A percentile compares a stretch with the other conserved stretches of the same genome.
Evolutionary conservation across 768 basidiomycete genomes (phyloP).

Genomic region (Paxillus ammoniavirescens): DNA sequence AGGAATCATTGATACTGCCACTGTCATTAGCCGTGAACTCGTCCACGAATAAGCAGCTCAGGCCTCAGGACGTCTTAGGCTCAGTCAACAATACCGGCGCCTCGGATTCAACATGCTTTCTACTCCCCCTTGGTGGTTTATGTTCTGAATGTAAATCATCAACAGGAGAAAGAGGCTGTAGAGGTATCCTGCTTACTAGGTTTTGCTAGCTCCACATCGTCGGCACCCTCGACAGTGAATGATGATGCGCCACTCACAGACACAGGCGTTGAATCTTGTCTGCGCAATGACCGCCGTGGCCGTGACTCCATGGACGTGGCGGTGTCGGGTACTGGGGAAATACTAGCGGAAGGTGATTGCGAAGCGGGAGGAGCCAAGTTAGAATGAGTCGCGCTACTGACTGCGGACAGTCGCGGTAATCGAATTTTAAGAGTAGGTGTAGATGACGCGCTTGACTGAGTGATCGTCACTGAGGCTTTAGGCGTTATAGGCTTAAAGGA

Average conservation of each 20-base stretch:
- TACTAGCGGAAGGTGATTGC: constrained; percentile 20
- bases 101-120: constrained; percentile 17
- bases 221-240: constrained; percentile 26
- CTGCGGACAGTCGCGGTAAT: constrained; percentile 30
- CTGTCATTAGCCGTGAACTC: neutral
- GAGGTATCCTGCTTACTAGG: constrained; percentile 22
- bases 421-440: constrained; percentile 36
- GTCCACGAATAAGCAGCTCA: neutral
- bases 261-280: constrained; percentile 27
- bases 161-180: neutral
- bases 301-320: constrained; percentile 23
- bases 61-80: neutral
- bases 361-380: constrained; percentile 14
- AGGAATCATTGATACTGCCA: constrained; percentile 11
- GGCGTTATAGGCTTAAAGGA: constrained; percentile 27
- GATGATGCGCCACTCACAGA: constrained; percentile 33
- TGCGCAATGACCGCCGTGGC: constrained; percentile 25
- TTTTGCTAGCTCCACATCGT: constrained; percentile 26
- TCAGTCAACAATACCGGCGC: neutral
- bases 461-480: constrained; percentile 34
- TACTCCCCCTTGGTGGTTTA: constrained; percentile 21
- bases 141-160: constrained; percentile 15
- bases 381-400: constrained; percentile 25
- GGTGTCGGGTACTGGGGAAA: constrained; percentile 23
- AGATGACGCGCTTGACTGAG: constrained; percentile 30